Percentiles rank a stretch among this genome's conserved stretches.
phyloP scores from a whole-genome alignment of 345 rosid genomes.

The Reutealis trisperma region DNA sequence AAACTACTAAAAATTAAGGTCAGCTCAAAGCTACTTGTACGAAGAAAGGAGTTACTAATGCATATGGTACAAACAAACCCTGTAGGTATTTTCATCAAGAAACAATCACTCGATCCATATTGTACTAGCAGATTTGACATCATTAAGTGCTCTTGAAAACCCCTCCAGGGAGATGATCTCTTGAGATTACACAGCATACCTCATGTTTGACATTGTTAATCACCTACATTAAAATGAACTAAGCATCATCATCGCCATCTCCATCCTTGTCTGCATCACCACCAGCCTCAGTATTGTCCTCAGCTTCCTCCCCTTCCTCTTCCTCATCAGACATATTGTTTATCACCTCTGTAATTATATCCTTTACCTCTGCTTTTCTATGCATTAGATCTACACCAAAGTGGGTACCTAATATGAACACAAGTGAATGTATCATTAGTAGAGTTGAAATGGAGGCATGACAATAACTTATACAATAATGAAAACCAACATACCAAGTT shows the following conservation, averaged over 20 bases:
- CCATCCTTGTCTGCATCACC: conserved; percentile 48
- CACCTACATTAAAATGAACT: conserved; percentile 19
- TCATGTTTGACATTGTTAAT: conserved; percentile 12
- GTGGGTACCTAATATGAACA: conserved; percentile 56
- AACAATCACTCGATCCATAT: conserved; percentile 17
- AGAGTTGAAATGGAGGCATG: not conserved
- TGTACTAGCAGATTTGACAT: conserved; percentile 17
- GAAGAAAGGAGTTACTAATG: conserved; percentile 23
- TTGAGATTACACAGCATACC: conserved; percentile 23
- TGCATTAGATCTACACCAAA: conserved; percentile 69
- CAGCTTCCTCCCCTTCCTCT: conserved; percentile 63
- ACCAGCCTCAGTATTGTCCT: conserved; percentile 47
- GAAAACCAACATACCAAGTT: conserved; percentile 57
- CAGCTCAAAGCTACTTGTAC: conserved; percentile 29
- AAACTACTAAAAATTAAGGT: conserved; percentile 22
- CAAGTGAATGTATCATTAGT: conserved; percentile 10
- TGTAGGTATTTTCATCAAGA: conserved; percentile 20
- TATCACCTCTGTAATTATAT: conserved; percentile 81
- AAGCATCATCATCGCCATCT: conserved; percentile 49
- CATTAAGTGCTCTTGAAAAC: conserved; percentile 18
- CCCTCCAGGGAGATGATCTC: not conserved
- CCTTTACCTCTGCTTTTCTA: conserved; percentile 92
- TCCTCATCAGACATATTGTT: conserved; percentile 90
- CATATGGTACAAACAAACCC: conserved; percentile 43
- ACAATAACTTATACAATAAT: not conserved